These are phyloP conservation scores for Clonostachys chloroleuca DNA, from an alignment of 2,329 filamentous ascomycete genomes.

Conservation along the genomic window DNA sequence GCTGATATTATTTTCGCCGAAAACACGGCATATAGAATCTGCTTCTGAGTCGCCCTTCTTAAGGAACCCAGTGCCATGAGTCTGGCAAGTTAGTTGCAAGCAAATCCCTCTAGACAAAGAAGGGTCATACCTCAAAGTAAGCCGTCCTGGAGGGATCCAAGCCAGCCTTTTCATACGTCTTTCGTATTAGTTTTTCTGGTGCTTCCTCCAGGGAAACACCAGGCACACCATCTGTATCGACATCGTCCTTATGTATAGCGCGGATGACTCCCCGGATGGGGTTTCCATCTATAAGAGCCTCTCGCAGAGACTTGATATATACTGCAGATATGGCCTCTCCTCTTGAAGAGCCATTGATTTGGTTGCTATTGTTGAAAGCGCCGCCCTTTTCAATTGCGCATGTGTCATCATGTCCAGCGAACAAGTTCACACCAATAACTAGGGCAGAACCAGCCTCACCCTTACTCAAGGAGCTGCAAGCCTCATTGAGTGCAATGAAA, in stretches of 20 bases:
- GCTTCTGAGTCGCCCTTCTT: conserved; percentile 14
- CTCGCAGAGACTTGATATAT: conserved; percentile 33
- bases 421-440: neutral
- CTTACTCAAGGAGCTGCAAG: neutral
- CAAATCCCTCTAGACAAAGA: conserved; percentile 30
- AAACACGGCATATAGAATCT: conserved; percentile 21
- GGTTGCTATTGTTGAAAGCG: conserved; percentile 19
- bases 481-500: neutral
- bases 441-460: neutral
- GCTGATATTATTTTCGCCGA: conserved; percentile 10
- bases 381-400: conserved; percentile 15
- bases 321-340: conserved; percentile 37
- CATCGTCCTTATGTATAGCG: conserved; percentile 21
- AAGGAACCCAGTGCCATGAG: conserved; percentile 23
- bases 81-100: conserved; percentile 38
- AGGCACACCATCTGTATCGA: conserved; percentile 32
- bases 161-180: conserved; percentile 22
- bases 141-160: conserved; percentile 11
- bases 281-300: conserved; percentile 38
- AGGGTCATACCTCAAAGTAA: conserved; percentile 4
- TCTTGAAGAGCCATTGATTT: conserved; percentile 39
- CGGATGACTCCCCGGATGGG: conserved; percentile 27
- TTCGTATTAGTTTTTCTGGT: conserved; percentile 30
- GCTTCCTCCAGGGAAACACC: conserved; percentile 25
- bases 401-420: conserved; percentile 11